A percentile compares a stretch with the other conserved stretches of the same genome.
phyloP scores from a whole-genome alignment of 306 rosid genomes.

The Pyrus betulifolia region DNA sequence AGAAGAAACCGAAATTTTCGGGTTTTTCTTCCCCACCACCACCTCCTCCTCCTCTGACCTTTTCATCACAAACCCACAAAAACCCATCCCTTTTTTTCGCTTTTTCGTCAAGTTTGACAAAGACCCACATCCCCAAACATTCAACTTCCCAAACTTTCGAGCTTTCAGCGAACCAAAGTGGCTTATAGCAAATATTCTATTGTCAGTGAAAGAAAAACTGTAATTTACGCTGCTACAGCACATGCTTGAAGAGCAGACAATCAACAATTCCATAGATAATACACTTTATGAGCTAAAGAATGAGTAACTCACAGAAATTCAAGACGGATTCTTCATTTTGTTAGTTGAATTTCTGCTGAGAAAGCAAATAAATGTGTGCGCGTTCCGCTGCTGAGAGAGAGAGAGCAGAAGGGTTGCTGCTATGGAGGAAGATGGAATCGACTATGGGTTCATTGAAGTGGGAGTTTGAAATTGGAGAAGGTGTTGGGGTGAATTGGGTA shows the following conservation, averaged over 20 bases:
- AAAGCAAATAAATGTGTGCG: not conserved
- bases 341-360: not conserved
- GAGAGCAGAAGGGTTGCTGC: not conserved
- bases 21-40: constrained; percentile 26
- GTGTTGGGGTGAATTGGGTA: not conserved
- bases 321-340: not conserved
- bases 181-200: constrained; percentile 24
- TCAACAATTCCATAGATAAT: constrained; percentile 38
- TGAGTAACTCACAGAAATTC: constrained; percentile 10
- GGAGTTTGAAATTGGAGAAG: not conserved
- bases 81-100: constrained; percentile 33
- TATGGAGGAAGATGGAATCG: not conserved
- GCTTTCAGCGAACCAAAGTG: constrained; percentile 26
- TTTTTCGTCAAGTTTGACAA: constrained; percentile 31
- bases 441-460: not conserved
- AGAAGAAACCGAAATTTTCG: constrained; percentile 35
- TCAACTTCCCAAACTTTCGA: constrained; percentile 31
- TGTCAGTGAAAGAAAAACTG: constrained; percentile 24
- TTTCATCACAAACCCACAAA: constrained; percentile 31
- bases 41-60: constrained; percentile 26
- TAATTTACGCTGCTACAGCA: constrained; percentile 29
- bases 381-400: constrained; percentile 3
- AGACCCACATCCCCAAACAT: constrained; percentile 36
- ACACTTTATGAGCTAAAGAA: not conserved
- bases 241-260: constrained; percentile 44